These are phyloP conservation scores for Metschnikowia aberdeeniae DNA, from an alignment of 805 yeast genomes.

Conservation along the genomic window DNA sequence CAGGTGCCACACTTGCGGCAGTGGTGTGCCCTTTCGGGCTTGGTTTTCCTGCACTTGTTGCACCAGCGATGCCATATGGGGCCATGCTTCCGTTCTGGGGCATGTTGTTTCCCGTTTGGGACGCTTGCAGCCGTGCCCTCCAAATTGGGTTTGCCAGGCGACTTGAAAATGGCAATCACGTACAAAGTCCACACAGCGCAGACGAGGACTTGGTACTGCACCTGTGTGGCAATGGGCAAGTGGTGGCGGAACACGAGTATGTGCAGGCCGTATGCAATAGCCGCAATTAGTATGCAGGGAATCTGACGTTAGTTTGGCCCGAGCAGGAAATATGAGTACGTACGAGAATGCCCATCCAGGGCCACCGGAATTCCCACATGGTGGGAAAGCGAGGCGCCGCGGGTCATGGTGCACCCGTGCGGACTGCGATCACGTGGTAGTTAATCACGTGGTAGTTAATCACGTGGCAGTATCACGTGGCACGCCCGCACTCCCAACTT, in stretches of 20 bases:
- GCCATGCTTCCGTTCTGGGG: constrained; percentile 23
- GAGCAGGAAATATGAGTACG: not conserved
- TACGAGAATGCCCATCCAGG: constrained; percentile 18
- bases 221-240: constrained; percentile 36
- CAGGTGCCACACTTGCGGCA: constrained; percentile 75
- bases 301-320: constrained; percentile 37
- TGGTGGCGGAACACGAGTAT: constrained; percentile 48
- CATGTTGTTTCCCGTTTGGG: constrained; percentile 24
- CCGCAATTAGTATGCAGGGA: constrained; percentile 57
- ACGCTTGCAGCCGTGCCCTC: no score
- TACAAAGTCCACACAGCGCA: constrained; percentile 73
- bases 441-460: constrained; percentile 6
- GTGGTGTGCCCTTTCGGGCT: constrained; percentile 85
- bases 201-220: constrained; percentile 44
- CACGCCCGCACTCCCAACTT: constrained; percentile 1
- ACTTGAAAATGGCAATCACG: constrained; percentile 55
- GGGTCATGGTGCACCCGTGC: not conserved
- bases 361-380: constrained; percentile 20
- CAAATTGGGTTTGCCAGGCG: constrained; percentile 60
- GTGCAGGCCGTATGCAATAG: constrained; percentile 62
- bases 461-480: not conserved
- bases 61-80: constrained; percentile 67
- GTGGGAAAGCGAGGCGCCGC: not conserved
- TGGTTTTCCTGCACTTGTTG: constrained; percentile 62
- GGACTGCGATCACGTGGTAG: no score